A percentile compares a stretch with the other conserved stretches of the same genome.
These are phyloP conservation scores for Podosphaera xanthii DNA, from an alignment of 2,329 filamentous ascomycete genomes.

Conservation along the genomic window DNA sequence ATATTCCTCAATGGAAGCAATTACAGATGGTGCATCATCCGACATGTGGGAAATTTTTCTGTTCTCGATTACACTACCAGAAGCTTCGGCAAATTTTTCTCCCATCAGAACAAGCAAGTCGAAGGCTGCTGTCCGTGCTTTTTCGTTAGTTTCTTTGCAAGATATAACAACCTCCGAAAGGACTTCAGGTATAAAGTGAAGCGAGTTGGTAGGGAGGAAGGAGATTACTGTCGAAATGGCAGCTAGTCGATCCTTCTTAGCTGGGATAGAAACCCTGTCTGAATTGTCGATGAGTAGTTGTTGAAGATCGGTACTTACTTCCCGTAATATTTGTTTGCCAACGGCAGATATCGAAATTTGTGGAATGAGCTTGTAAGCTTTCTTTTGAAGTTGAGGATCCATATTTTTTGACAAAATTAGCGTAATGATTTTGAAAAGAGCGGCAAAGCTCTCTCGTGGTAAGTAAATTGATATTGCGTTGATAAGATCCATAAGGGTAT, in stretches of 20 bases:
- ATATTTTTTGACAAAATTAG: conserved; percentile 59
- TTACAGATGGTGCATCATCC: conserved; percentile 49
- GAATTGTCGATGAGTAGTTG: conserved; percentile 55
- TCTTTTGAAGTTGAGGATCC: conserved; percentile 91
- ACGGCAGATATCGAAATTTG: conserved; percentile 62
- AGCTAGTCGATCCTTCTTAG: conserved; percentile 63
- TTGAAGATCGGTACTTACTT: conserved; percentile 61
- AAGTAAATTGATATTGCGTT: conserved; percentile 92
- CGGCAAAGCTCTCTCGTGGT: conserved; percentile 61
- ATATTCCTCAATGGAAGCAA: conserved; percentile 77
- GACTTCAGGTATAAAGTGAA: conserved; percentile 83
- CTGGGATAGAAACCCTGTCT: conserved; percentile 69
- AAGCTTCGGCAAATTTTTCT: conserved; percentile 44
- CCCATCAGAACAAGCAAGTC: conserved; percentile 78
- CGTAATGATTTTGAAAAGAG: conserved; percentile 69
- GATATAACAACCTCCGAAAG: conserved; percentile 88
- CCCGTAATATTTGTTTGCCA: conserved; percentile 51
- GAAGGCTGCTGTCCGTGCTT: conserved; percentile 72
- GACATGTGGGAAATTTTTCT: conserved; percentile 75
- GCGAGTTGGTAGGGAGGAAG: conserved; percentile 49
- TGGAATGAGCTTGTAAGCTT: conserved; percentile 94
- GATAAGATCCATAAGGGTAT: conserved; percentile 89
- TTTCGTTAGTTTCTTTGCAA: conserved; percentile 95
- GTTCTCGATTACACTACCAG: conserved; percentile 58
- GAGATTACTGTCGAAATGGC: conserved; percentile 65